These are phyloP conservation scores for Boehmeria nivea DNA, from an alignment of 306 rosid species.

Conservation along the genomic window DNA sequence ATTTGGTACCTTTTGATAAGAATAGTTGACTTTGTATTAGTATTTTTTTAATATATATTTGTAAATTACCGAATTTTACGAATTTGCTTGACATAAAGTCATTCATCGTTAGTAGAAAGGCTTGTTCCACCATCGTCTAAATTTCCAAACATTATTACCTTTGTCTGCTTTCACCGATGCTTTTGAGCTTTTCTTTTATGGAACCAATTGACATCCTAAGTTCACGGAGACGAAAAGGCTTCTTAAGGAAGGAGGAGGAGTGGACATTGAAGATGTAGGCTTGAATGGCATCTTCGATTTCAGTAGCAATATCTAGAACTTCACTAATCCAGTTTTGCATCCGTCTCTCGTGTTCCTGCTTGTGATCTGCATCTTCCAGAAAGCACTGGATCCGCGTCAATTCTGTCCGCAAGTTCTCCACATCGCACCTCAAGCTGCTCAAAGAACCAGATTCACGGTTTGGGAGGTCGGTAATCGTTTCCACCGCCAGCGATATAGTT, in stretches of 20 bases:
- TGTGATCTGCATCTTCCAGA: background rate
- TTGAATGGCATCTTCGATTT: background rate
- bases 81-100: slow-evolving; percentile 13
- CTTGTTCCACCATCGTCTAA: too few species aligned
- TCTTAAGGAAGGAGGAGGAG: too few species aligned
- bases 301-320: background rate
- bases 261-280: slow-evolving; percentile 13
- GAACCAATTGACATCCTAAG: too few species aligned
- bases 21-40: too few species aligned
- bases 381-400: background rate
- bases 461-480: background rate
- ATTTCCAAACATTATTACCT: too few species aligned
- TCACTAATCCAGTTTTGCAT: background rate
- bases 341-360: background rate
- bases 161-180: too few species aligned
- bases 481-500: background rate
- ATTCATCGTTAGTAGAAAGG: too few species aligned
- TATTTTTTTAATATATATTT: too few species aligned
- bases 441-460: background rate
- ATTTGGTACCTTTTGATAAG: too few species aligned
- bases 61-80: slow-evolving; percentile 17
- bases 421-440: background rate
- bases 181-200: too few species aligned
- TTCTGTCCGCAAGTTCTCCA: background rate
- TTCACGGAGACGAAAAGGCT: too few species aligned